Percentiles rank a stretch among this genome's conserved stretches.
Conservation (phyloP, 2,329 filamentous ascomycete genomes). For the Exutisphaerella laricina region DNA sequence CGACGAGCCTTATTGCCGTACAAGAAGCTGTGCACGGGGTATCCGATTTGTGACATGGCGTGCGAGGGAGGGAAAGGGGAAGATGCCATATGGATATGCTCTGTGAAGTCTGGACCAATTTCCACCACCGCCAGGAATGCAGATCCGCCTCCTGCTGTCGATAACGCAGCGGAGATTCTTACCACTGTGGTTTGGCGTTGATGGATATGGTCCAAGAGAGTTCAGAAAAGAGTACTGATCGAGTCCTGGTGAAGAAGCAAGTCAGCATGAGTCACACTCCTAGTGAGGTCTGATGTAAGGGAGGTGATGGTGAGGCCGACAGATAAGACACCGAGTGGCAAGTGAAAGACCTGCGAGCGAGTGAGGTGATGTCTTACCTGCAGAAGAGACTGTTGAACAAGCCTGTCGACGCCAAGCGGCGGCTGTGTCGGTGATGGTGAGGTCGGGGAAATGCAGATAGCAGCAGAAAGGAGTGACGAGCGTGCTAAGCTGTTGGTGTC, state of each 20-base stretch:
- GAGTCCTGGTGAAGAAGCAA: conserved; percentile 9
- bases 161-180: conserved; percentile 15
- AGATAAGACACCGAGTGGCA: neutral
- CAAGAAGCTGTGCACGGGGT: conserved; percentile 14
- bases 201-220: conserved; percentile 25
- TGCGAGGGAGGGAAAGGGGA: conserved; percentile 6
- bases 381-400: conserved; percentile 99
- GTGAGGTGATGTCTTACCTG: conserved; percentile 99
- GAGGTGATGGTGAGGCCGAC: conserved; percentile 4
- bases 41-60: conserved; percentile 16
- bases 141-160: conserved; percentile 10
- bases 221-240: conserved; percentile 9
- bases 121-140: neutral
- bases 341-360: conserved; percentile 5
- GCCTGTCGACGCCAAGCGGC: conserved; percentile 13
- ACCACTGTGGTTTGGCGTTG: conserved; percentile 22
- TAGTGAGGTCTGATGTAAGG: no score
- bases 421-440: conserved; percentile 22
- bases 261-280: conserved; percentile 12
- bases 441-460: conserved; percentile 18
- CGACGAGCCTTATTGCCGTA: conserved; percentile 16
- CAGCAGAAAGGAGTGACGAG: conserved; percentile 31
- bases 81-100: conserved; percentile 10
- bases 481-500: conserved; percentile 32
- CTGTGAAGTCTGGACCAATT: conserved; percentile 1